Evolutionary conservation across 495 filamentous ascomycete species (phyloP).

Genomic region (Neurospora sp.): DNA sequence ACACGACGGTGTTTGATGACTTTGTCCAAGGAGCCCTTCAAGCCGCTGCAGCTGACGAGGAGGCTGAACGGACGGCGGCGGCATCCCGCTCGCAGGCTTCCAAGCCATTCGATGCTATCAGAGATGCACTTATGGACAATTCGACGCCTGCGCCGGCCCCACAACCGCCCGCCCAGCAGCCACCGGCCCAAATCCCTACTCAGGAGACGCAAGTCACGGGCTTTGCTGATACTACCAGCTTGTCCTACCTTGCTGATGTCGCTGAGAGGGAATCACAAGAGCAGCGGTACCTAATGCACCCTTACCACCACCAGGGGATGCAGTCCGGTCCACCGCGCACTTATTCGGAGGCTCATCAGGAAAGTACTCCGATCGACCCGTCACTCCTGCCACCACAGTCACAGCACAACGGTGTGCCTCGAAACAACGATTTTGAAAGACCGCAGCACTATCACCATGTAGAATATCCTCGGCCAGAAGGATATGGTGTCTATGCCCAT

Average conservation of each 20-base stretch:
- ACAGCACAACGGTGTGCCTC: not conserved
- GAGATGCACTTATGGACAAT: slow-evolving; percentile 34
- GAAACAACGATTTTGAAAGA: not conserved
- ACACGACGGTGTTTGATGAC: slow-evolving; percentile 4
- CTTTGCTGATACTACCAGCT: slow-evolving; percentile 7
- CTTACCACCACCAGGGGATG: not conserved
- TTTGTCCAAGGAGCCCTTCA: slow-evolving; percentile 14
- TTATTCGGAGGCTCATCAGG: not conserved
- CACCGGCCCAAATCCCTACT: slow-evolving; percentile 3
- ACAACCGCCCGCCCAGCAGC: slow-evolving; percentile 3
- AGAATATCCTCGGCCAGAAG: slow-evolving; percentile 6
- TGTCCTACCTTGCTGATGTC: slow-evolving; percentile 24
- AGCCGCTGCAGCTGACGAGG: slow-evolving; percentile 15
- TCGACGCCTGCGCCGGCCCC: slow-evolving; percentile 10
- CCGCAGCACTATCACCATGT: not conserved
- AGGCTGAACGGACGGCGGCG: slow-evolving; percentile 6
- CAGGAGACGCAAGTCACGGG: not conserved
- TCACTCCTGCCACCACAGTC: not conserved
- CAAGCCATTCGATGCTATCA: slow-evolving; percentile 38
- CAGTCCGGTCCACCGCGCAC: not conserved
- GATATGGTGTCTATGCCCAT: not conserved
- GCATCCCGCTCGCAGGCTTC: slow-evolving; percentile 17
- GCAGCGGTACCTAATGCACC: not conserved
- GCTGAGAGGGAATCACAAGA: slow-evolving; percentile 9
- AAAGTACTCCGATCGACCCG: slow-evolving; percentile 3